Percentiles rank a stretch among this genome's conserved stretches.
Conservation (phyloP, 2,329 filamentous ascomycete species). For the Keithomyces neogunnii region DNA sequence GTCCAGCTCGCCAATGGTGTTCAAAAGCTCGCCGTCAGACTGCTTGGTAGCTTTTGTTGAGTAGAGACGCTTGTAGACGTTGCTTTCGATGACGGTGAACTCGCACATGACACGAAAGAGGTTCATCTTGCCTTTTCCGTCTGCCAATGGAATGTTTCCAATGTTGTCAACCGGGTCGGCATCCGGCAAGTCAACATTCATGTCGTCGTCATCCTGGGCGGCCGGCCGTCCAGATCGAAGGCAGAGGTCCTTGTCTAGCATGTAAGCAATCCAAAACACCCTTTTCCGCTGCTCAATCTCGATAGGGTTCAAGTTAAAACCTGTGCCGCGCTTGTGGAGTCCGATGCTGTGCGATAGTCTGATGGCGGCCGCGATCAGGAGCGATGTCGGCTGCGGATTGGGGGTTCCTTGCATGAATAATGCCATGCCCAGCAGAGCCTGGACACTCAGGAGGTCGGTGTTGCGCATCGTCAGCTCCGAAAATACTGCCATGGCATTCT, state of each 20-base stretch:
- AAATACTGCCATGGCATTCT: constrained; percentile 92
- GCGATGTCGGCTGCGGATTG: constrained; percentile 89
- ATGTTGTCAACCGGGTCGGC: constrained; percentile 87
- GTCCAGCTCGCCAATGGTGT: constrained; percentile 92
- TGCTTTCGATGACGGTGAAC: constrained; percentile 84
- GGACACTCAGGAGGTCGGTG: constrained; percentile 88
- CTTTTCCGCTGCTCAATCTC: constrained; percentile 81
- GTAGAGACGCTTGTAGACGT: constrained; percentile 88
- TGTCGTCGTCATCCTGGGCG: constrained; percentile 58
- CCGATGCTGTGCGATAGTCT: constrained; percentile 89
- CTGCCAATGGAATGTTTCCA: constrained; percentile 83
- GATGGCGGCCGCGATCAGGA: constrained; percentile 84
- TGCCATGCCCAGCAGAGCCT: constrained; percentile 87
- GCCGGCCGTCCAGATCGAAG: constrained; percentile 51
- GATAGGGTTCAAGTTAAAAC: constrained; percentile 86
- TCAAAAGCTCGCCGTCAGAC: constrained; percentile 84
- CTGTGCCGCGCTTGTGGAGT: constrained; percentile 84
- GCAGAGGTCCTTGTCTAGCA: constrained; percentile 56
- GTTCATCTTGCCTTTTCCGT: constrained; percentile 89
- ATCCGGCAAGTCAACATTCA: constrained; percentile 93
- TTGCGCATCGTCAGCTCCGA: constrained; percentile 93
- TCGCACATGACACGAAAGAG: constrained; percentile 89
- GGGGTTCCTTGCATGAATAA: constrained; percentile 94
- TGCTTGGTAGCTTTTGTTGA: constrained; percentile 88
- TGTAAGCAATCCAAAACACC: constrained; percentile 59